Evolutionary conservation across 1,284 basidiomycete species (phyloP).

Genomic region (Moesziomyces aphidis): DNA sequence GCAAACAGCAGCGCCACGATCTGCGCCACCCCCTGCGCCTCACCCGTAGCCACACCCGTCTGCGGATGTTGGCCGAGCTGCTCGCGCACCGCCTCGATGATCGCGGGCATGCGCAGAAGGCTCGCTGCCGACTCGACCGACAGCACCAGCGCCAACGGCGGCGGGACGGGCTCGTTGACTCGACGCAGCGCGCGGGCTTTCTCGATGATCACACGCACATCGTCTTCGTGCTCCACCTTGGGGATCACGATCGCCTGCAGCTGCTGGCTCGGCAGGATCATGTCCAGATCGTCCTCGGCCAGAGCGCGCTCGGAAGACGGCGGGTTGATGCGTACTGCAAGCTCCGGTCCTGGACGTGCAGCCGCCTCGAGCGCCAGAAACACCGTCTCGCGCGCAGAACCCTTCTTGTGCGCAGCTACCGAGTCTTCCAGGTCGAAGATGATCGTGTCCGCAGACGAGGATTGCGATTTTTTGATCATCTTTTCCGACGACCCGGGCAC

Average conservation of each 20-base stretch:
- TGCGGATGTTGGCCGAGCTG: conserved; percentile 5
- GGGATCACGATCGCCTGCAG: conserved; percentile 62
- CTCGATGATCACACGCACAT: conserved; percentile 46
- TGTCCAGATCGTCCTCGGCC: conserved; percentile 60
- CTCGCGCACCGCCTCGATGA: conserved; percentile 41
- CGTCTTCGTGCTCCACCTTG: conserved; percentile 61
- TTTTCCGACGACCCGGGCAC: conserved; percentile 64
- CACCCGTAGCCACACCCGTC: not conserved
- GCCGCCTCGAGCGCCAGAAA: conserved; percentile 58
- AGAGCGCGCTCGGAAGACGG: conserved; percentile 43
- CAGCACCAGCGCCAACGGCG: conserved; percentile 52
- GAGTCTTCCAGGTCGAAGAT: conserved; percentile 66
- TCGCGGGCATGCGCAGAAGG: conserved; percentile 52
- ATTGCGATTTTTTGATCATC: conserved; percentile 61
- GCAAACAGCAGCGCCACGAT: conserved; percentile 62
- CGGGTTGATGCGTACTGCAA: conserved; percentile 65
- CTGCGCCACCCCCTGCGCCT: conserved; percentile 4
- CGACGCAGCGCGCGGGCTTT: conserved; percentile 37
- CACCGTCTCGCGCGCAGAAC: conserved; percentile 57
- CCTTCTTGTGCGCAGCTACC: conserved; percentile 63
- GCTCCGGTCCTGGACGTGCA: conserved; percentile 39
- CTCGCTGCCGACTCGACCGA: conserved; percentile 61
- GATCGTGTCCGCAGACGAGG: conserved; percentile 53
- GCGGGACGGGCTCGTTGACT: not conserved
- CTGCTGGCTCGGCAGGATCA: conserved; percentile 51